Evolutionary conservation across 2,329 filamentous ascomycete species (phyloP), one percentile per base, ranked within the genome.

Genomic region (Clonostachys solani): DNA sequence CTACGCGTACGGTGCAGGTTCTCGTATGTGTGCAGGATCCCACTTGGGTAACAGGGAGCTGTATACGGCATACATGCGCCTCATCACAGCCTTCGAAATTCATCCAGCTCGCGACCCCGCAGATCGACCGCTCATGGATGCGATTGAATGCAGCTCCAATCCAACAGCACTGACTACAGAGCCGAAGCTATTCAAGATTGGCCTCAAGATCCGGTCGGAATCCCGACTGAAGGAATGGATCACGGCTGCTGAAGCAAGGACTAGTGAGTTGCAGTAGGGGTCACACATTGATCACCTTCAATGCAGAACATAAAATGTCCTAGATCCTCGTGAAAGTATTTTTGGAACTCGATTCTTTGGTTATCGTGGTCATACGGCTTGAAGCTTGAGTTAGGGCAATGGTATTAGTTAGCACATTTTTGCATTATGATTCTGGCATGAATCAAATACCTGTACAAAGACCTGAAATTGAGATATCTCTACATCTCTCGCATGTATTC

Each of bases 41-140:
- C 81, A 84, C 53, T 70, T 86, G 9, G 83, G 78, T 4, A 84
- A 84, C 58, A 74, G 82, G 3, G 79, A 84, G 57, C 72, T 85
- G 1, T 86, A 76, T 63, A 80, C 78, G 2, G 78, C 78, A 0
- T 83, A 80, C 50, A 63, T 84, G 33, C 71, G 82, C 1, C 63
- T 85, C 37, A 75, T 85, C 50, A 75, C 72, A 0, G 78, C 80
- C 0, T 84, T 84, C 53, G 62, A 74, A 23, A 76, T 85, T 47
- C 63, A 72, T 3, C 69, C 74, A 1, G 68, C 76, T 0, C 66
- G 69, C 41, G 60, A 78, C 19, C 47, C 54, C 2, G 63, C 60
- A 3, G 77, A 81, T 50, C 62, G 64, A 10, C 79, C 81, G 0
- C 69, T 81, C 40, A 62, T 84, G 52, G 69, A 84, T 57, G 67